These are phyloP conservation scores for Torrubiellomyces zombiae DNA, from an alignment of 2,329 filamentous ascomycete genomes.

Conservation along the genomic window DNA sequence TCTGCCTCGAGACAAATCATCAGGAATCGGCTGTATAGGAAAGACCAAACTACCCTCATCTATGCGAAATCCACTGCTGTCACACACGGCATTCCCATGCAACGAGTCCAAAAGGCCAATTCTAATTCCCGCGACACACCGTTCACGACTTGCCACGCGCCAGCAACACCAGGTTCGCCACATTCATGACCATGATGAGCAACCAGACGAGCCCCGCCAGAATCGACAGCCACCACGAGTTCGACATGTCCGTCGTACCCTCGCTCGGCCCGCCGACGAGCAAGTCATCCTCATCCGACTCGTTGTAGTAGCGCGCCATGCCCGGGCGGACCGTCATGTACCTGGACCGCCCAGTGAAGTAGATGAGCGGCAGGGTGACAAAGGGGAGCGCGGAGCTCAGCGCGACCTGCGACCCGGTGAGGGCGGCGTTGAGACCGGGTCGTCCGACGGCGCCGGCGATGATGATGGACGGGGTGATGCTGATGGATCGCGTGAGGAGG, in stretches of 20 bases:
- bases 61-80: no score
- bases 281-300: conserved; percentile 9
- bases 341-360: conserved; percentile 62
- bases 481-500: conserved; percentile 61
- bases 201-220: conserved; percentile 50
- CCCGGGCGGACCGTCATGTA: conserved; percentile 58
- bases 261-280: background rate
- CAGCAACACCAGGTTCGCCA: conserved; percentile 56
- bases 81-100: no score
- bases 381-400: conserved; percentile 69
- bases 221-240: conserved; percentile 45
- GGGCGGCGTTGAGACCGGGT: conserved; percentile 49
- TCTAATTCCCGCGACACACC: no score
- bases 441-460: conserved; percentile 66
- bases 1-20: no score
- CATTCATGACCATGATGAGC: conserved; percentile 61
- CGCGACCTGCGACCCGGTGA: conserved; percentile 64
- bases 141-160: conserved; percentile 15
- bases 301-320: conserved; percentile 16
- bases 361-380: conserved; percentile 67
- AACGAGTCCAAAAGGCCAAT: no score
- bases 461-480: conserved; percentile 67
- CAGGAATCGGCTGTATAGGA: no score
- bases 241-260: conserved; percentile 45
- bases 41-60: no score